Evolutionary conservation across 2,329 filamentous ascomycete species (phyloP), one percentile per base, ranked within the genome.

Genomic region (Furcasterigmium furcatum): DNA sequence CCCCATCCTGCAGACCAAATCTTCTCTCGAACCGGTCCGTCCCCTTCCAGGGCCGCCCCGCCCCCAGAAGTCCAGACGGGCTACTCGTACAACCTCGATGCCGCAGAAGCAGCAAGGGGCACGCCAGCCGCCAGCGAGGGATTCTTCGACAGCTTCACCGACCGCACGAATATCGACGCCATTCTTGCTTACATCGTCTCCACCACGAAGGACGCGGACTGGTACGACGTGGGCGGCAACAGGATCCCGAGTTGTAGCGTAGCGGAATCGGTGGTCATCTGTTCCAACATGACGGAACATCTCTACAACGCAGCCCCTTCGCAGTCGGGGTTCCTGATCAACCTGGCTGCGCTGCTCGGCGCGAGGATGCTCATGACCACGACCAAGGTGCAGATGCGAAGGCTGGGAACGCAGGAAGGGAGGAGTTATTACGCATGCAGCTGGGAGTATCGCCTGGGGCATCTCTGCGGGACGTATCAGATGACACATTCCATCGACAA

Each of bases 241-340:
- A 62, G 58, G 0, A 67, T 70, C 3, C 62, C 69, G 10, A 54
- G 66, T 1, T 74, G 73, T 36, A 63, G 64, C 22, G 63, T 80
- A 36, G 74, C 77, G 6, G 80, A 84, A 55, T 75, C 75, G 2
- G 61, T 66, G 10, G 77, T 74, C 24, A 66, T 85, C n/a, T 69
- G 74, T 41, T 71, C 76, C 46, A 66, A 72, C 36, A 70, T 76
- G n/a, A 66, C 83, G 20, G 71, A 76, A 44, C 73, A 73, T 44
- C 69, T 83, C 48, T 70, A 74, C 48, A 69, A 67, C 32, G 69
- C 73, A 38, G 75, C 79, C 1, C 61, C 66, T 9, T 76, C 70
- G 10, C 71, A 75, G 5, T 73, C 82, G 55, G 69, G 72, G 0
- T 83, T 84, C 52, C 62, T 84, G 12, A 75, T 82, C 52, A 84